Percentiles rank a stretch among this genome's conserved stretches.
Conservation (phyloP, 129 eudicot species). For the Centella asiatica region DNA sequence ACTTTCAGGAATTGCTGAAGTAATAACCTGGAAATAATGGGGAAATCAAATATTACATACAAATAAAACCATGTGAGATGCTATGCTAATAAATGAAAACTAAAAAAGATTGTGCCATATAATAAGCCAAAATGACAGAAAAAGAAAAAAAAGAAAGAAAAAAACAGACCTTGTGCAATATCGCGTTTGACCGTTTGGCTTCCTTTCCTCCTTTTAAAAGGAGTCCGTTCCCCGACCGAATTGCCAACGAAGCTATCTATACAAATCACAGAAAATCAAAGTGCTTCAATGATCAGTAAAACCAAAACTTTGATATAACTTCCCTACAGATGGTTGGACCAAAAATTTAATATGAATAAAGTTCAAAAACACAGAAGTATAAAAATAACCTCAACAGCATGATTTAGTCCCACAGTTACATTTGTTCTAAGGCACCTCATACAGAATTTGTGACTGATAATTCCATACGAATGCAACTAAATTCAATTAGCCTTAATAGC, state of each 20-base stretch:
- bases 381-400: neutral
- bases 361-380: too few relatives aligned
- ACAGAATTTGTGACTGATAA: too few relatives aligned
- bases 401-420: neutral
- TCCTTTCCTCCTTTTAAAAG: conserved; percentile 93
- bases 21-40: conserved; percentile 42
- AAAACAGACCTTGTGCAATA: conserved; percentile 71
- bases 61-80: neutral
- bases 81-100: neutral
- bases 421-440: neutral
- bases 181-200: conserved; percentile 81
- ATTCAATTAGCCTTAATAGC: too few relatives aligned
- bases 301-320: too few relatives aligned
- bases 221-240: conserved; percentile 90
- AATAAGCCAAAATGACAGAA: neutral
- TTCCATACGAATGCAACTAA: too few relatives aligned
- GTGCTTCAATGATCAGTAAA: neutral
- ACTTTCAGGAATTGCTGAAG: conserved; percentile 68
- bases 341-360: too few relatives aligned
- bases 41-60: neutral
- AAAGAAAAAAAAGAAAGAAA: too few relatives aligned
- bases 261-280: conserved; percentile 2
- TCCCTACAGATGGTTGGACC: too few relatives aligned
- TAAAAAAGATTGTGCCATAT: neutral
- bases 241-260: conserved; percentile 91